Conservation (phyloP, 2,329 filamentous ascomycete genomes). For the Didymella pinodella region DNA sequence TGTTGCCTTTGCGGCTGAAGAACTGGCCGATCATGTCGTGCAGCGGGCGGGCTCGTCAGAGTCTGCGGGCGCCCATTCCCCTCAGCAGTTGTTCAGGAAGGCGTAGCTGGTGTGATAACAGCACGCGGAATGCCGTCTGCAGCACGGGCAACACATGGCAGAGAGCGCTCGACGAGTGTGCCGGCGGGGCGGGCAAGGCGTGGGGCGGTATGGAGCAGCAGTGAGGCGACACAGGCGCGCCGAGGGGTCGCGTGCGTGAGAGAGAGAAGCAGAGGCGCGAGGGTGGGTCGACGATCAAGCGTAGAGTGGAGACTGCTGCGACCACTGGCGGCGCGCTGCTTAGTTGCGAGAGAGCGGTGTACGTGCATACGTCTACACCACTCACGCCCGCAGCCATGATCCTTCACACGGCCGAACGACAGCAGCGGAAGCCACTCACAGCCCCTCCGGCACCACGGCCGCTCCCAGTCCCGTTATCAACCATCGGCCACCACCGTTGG, state of each 20-base stretch:
- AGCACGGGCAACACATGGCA: constrained; percentile 12
- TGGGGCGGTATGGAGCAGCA: constrained; percentile 5
- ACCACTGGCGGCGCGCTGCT: background rate
- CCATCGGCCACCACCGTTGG: constrained; percentile 1
- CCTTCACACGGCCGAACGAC: constrained; percentile 4
- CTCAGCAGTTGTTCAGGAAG: constrained; percentile 20
- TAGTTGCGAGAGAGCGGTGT: constrained; percentile 6
- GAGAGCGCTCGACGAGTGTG: constrained; percentile 1
- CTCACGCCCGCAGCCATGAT: background rate
- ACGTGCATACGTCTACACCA: background rate
- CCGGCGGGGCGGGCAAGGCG: background rate
- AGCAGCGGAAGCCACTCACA: constrained; percentile 7
- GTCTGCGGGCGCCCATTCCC: constrained; percentile 21
- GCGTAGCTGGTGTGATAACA: constrained; percentile 1
- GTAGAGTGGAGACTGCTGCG: constrained; percentile 6
- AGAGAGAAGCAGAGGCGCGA: constrained; percentile 3
- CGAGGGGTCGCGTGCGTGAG: constrained; percentile 9
- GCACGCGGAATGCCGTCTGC: constrained; percentile 3
- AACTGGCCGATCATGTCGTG: constrained; percentile 51
- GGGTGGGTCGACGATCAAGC: constrained; percentile 8
- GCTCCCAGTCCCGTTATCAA: constrained; percentile 4
- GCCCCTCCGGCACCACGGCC: background rate
- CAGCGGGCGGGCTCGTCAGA: background rate
- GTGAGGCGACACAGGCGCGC: constrained; percentile 1
- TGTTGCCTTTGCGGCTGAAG: constrained; percentile 40